Conservation (phyloP, 257 asterid genomes). For the Gentiana macrophylla region DNA sequence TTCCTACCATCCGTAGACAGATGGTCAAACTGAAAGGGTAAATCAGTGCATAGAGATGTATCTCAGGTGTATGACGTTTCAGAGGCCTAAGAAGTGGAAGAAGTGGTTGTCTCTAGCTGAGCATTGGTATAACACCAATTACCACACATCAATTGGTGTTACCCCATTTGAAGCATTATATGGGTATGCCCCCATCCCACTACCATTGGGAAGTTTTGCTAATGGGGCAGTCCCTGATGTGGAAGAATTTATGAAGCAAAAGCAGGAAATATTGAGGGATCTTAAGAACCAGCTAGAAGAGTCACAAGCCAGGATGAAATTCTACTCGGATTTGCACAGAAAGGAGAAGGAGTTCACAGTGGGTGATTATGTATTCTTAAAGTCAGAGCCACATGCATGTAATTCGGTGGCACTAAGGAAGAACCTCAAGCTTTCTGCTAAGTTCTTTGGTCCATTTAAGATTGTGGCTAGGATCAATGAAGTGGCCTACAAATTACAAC, state of each 20-base stretch:
- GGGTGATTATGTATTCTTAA: not conserved
- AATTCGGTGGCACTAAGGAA: not conserved
- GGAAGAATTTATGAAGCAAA: not conserved
- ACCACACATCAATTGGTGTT: not conserved
- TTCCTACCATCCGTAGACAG: not conserved
- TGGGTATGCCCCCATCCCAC: not conserved
- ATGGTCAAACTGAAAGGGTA: not conserved
- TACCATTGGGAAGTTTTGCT: not conserved
- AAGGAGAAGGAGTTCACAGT: not conserved
- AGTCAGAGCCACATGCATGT: too few species aligned
- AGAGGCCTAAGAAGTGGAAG: not conserved
- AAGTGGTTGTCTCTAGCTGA: not conserved
- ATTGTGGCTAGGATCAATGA: not conserved
- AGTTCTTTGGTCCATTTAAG: not conserved
- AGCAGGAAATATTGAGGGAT: not conserved
- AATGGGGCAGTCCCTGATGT: not conserved
- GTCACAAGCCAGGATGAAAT: not conserved
- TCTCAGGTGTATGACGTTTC: not conserved
- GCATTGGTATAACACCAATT: not conserved
- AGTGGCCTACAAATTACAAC: not conserved
- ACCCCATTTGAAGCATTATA: not conserved
- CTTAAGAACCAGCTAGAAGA: not conserved
- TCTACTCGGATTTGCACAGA: not conserved
- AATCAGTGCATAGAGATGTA: not conserved
- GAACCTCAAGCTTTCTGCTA: not conserved